Base-by-base conservation (phyloP, 2,329 filamentous ascomycete species). In the Penicillium sp. region DNA sequence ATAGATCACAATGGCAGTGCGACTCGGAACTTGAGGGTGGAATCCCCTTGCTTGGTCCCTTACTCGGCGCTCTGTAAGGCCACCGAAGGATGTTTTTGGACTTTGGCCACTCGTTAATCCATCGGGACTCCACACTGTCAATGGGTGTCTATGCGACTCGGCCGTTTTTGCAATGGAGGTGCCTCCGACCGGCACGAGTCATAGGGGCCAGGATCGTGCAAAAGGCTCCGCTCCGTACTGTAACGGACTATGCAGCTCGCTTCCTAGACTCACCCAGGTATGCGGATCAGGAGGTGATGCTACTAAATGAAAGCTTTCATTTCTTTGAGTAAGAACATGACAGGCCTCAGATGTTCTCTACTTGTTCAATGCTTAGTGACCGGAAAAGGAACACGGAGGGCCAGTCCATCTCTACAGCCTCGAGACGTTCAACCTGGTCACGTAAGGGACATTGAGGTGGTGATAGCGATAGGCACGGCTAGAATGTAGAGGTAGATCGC, bases 1-100 rank as follows among this genome's bases (percentile, higher is more conserved):
- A 43, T 49, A 23, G 23, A 39, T 39, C 36, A 21, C 4, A 12
- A 38, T 26, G 6, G 12, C 12, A 38, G 31, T 59, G 52, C 51
- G 46, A 55, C 43, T 51, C 54, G 54, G 58, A 53, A 51, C 10
- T 58, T 56, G 49, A 21, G 18, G 36, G 21, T 38, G 41, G 41
- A 38, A 16, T 57, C 53, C 50, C 59, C 61, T 63, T 62, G 38
- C 61, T 49, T 61, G 12, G 33, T 54, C 53, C 49, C 55, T 52
- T 60, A 53, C 49, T 41, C 45, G 42, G 23, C 34, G 47, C 49
- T 47, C 52, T 52, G 57, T 56, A 60, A 58, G 54, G 60, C 49
- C 39, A 45, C 34, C 18, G 42, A 43, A 53, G 49, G 45, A 38
- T 28, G 41, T 56, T n/a, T n/a, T n/a, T 54, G 51, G 51, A 60